Percentiles rank a stretch among this genome's conserved stretches.
Evolutionary conservation across 495 filamentous ascomycete species (phyloP).

Genomic region (Astrocystis sublimbata): DNA sequence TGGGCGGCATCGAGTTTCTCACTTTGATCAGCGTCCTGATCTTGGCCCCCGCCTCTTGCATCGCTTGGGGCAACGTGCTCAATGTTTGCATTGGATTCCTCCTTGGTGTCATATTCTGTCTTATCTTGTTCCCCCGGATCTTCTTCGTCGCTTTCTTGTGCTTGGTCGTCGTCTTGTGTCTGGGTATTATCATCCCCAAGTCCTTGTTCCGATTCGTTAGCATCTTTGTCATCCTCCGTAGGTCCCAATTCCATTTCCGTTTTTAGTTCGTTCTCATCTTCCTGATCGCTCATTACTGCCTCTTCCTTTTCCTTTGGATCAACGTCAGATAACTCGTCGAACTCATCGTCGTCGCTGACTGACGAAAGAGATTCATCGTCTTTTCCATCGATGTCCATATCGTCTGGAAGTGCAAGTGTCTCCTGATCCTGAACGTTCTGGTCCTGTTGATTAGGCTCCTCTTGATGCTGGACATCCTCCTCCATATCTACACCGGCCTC

Average conservation of each 20-base stretch:
- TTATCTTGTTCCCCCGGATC: conserved; percentile 32
- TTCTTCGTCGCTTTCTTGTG: conserved; percentile 49
- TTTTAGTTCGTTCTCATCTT: conserved; percentile 31
- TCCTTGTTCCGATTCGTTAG: conserved; percentile 34
- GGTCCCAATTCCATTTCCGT: conserved; percentile 30
- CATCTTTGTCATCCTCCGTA: conserved; percentile 25
- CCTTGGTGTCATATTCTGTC: conserved; percentile 41
- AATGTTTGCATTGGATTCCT: conserved; percentile 55
- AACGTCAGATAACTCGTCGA: conserved; percentile 57
- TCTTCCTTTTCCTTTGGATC: conserved; percentile 43
- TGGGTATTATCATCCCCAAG: conserved; percentile 32
- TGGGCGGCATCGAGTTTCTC: conserved; percentile 45
- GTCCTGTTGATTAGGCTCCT: conserved; percentile 62
- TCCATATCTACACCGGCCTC: conserved; percentile 64
- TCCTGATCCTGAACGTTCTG: conserved; percentile 65
- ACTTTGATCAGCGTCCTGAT: conserved; percentile 51
- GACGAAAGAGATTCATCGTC: conserved; percentile 51
- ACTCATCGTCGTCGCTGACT: conserved; percentile 56
- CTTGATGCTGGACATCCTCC: conserved; percentile 71
- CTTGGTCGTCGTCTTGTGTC: conserved; percentile 43
- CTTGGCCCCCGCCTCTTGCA: conserved; percentile 57
- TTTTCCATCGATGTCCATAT: conserved; percentile 67
- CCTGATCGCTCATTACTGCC: conserved; percentile 31
- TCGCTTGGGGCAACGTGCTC: conserved; percentile 71
- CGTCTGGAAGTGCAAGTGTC: conserved; percentile 64